Base-by-base conservation (phyloP, 2,329 filamentous ascomycete species). In the Alternaria alternata region DNA sequence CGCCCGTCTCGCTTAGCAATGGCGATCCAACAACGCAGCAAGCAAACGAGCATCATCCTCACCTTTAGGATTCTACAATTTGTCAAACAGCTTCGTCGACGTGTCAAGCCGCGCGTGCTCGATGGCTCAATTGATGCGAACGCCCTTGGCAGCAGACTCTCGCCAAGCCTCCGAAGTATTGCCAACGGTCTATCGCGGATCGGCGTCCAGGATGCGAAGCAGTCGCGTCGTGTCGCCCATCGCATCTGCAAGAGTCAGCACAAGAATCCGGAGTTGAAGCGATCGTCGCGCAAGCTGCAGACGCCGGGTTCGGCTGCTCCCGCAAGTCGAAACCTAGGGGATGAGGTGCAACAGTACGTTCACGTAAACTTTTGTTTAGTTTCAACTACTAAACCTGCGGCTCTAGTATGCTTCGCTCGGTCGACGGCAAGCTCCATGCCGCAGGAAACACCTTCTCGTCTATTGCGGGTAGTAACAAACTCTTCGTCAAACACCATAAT, bases 1-100 rank as follows among this genome's bases (percentile, higher is more conserved):
- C 44, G 47, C 56, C 41, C 42, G 49, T 58, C 41, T 62, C 57
- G 59, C 69, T 68, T 65, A 68, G 67, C 67, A 26, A 78, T 78
- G 75, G 71, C 74, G 61, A 70, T 71, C 60, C 59, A 66, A 54
- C 69, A 62, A 48, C 65, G 57, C 61, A 65, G 66, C 61, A 67
- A 69, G 60, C 68, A 69, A 53, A 60, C 71, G 28, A 74, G 69
- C 60, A 67, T 80, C 54, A 69, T 75, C 67, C 70, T 79, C 55
- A 75, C 77, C 28, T 75, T 77, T 64, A 75, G 74, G 63, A 72
- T 79, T 55, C 67, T 80, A 53, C 73, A 76, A 66, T 71, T 79
- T 64, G 72, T 80, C 66, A 72, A 75, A 51, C 71, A 75, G 56
- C 75, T 81, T 54, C 75, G 77, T 54, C 75, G 73, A 61, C 75